Evolutionary conservation across 345 rosid species (phyloP), one percentile per base, ranked within the genome.

Genomic region (Populus simonii): DNA sequence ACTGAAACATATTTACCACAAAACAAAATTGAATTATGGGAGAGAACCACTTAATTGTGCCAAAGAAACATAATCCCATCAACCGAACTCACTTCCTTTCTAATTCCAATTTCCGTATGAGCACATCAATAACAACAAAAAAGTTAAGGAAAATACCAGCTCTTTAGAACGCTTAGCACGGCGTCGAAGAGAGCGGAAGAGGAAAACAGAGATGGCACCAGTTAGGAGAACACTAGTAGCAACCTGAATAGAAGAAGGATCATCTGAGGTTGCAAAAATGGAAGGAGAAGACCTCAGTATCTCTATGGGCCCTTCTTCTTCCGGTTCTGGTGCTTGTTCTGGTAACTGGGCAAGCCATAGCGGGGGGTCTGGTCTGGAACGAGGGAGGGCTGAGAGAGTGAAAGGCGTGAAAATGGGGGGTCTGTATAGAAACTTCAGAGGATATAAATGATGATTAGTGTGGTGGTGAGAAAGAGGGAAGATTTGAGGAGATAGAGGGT

Each of bases 211-310:
- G 81, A 95, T 87, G 80, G 98, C 88, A 3, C 94, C 99, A 15
- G 96, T 92, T 73, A 95, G 96, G 74, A 95, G 87, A 65, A 93
- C 90, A 72, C 98, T 92, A 70, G 97, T 89, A 82, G 98, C 89
- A 15, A 92, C 84, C 57, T 93, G 99, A 76, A 93, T 81, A 27
- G 92, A 80, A 20, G 93, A 74, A 72, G 99, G 97, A 25, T 92
- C 92, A 75, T 95, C 96, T 22, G 89, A 68, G 73, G 94, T 87
- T 41, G 98, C 88, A 78, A 95, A 90, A 25, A 95, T 83, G 65
- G 91, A 78, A 68, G 89, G 65, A 4, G 86, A 69, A 13, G 94
- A 78, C 45, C 85, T 81, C 6, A 91, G 86, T 25, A 95, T 90
- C 88, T 95, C 94, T 8, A 89, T 5, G 5, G 98, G 98, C 61